These are phyloP conservation scores for Cephalotrichum gorgonifer DNA, from an alignment of 2,329 filamentous ascomycete species.

Conservation along the genomic window DNA sequence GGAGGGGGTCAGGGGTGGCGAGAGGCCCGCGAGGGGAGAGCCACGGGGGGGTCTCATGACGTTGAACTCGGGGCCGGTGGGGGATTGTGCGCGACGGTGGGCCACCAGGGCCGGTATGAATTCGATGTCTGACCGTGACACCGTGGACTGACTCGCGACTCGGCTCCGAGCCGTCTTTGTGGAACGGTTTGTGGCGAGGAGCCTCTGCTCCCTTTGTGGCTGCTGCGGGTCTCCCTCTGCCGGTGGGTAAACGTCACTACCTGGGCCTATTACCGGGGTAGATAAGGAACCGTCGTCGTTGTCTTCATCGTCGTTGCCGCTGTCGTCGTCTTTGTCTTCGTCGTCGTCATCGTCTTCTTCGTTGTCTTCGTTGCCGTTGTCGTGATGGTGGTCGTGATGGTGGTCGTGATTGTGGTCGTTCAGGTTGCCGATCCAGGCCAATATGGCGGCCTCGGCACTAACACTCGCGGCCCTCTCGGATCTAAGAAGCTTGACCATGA, in stretches of 20 bases:
- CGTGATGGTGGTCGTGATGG: neutral
- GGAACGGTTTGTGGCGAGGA: neutral
- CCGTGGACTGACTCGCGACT: neutral
- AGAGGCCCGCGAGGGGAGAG: slow-evolving; percentile 23
- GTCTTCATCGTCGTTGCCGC: neutral
- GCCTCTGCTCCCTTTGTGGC: neutral
- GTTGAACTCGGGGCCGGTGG: slow-evolving; percentile 27
- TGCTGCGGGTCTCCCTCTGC: slow-evolving; percentile 6
- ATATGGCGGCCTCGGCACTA: slow-evolving; percentile 30
- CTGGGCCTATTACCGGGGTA: no score
- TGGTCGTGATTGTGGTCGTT: neutral
- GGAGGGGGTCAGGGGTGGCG: slow-evolving; percentile 17
- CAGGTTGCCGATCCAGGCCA: slow-evolving; percentile 30
- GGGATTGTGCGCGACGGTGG: slow-evolving; percentile 19
- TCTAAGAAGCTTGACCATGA: slow-evolving; percentile 32
- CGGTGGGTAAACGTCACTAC: no score
- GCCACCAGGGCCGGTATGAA: slow-evolving; percentile 30
- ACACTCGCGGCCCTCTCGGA: slow-evolving; percentile 31
- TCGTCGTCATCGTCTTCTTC: neutral
- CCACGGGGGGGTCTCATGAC: slow-evolving; percentile 28
- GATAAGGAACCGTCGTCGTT: neutral
- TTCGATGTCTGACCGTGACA: neutral
- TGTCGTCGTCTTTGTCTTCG: neutral
- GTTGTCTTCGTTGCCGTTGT: neutral
- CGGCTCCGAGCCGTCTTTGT: neutral